A percentile compares a stretch with the other conserved stretches of the same genome.
These are phyloP conservation scores for Pleurotus ostreatus DNA, from an alignment of 768 basidiomycete genomes.

Conservation along the genomic window DNA sequence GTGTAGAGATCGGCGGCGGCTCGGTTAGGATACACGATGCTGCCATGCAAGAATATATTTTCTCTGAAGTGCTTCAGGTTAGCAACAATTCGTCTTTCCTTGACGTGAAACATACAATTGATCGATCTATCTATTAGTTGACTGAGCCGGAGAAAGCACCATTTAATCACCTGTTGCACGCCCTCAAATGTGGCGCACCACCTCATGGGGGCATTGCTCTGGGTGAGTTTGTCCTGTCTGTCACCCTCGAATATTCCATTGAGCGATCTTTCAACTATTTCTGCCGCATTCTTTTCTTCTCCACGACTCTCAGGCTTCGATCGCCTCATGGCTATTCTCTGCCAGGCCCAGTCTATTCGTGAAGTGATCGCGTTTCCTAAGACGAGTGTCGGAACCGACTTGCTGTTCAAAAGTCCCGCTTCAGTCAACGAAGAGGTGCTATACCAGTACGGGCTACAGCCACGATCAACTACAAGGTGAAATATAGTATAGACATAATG, in stretches of 20 bases:
- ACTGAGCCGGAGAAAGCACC: slow-evolving; percentile 65
- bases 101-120: slow-evolving; percentile 10
- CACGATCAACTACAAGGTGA: slow-evolving; percentile 17
- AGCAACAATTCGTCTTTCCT: slow-evolving; percentile 15
- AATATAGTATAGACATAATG: slow-evolving; percentile 15
- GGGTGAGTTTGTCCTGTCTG: slow-evolving; percentile 43
- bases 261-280: neutral
- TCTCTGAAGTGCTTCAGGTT: slow-evolving; percentile 75
- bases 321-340: slow-evolving; percentile 87
- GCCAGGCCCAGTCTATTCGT: slow-evolving; percentile 81
- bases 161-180: slow-evolving; percentile 84
- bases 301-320: slow-evolving; percentile 69
- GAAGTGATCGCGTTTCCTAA: slow-evolving; percentile 98
- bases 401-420: slow-evolving; percentile 87
- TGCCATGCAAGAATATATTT: slow-evolving; percentile 79
- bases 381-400: slow-evolving; percentile 77
- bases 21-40: slow-evolving; percentile 92
- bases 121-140: slow-evolving; percentile 44
- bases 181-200: slow-evolving; percentile 85
- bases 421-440: slow-evolving; percentile 47
- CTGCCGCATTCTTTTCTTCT: neutral
- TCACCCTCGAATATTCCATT: slow-evolving; percentile 6
- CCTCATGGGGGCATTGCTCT: slow-evolving; percentile 95
- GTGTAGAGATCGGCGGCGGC: slow-evolving; percentile 90
- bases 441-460: slow-evolving; percentile 59